Evolutionary conservation across 495 filamentous ascomycete genomes (phyloP).

Genomic region (Delitschia confertaspora): DNA sequence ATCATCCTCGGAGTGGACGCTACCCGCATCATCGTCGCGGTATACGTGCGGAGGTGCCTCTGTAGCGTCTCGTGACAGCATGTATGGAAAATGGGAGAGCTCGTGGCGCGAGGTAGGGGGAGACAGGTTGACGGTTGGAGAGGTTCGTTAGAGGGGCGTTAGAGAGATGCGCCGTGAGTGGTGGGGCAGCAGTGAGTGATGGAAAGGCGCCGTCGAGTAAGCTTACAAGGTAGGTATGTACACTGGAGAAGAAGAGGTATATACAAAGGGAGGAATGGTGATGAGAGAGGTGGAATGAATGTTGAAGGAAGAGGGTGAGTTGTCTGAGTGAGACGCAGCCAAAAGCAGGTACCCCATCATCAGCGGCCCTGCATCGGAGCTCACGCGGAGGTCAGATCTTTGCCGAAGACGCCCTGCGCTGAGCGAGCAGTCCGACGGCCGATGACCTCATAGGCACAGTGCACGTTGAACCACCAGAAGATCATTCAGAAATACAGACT

Average conservation of each 20-base stretch:
- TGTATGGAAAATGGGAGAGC: conserved; percentile 15
- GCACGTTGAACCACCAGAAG: too few relatives aligned
- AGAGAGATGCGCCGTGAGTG: background rate
- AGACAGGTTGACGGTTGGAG: conserved; percentile 15
- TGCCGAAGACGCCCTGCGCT: too few relatives aligned
- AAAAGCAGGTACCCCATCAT: too few relatives aligned
- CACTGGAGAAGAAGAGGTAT: background rate
- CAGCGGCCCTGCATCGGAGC: too few relatives aligned
- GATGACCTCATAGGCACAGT: too few relatives aligned
- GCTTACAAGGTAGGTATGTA: too few relatives aligned
- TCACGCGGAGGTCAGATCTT: too few relatives aligned
- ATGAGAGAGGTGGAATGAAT: background rate
- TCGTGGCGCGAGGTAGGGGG: conserved; percentile 18
- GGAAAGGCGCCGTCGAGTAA: background rate
- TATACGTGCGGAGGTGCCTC: conserved; percentile 21
- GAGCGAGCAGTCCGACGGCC: too few relatives aligned
- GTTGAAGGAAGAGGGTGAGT: too few relatives aligned
- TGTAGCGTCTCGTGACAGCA: conserved; percentile 3
- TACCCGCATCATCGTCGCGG: conserved; percentile 20
- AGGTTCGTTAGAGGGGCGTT: background rate
- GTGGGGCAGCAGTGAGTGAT: background rate
- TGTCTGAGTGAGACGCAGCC: too few relatives aligned
- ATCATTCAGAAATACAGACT: too few relatives aligned
- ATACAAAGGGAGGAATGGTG: background rate
- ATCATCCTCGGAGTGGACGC: conserved; percentile 16